Base-by-base conservation (phyloP, 73 alveolate species). In the Stentor roeselii region DNA sequence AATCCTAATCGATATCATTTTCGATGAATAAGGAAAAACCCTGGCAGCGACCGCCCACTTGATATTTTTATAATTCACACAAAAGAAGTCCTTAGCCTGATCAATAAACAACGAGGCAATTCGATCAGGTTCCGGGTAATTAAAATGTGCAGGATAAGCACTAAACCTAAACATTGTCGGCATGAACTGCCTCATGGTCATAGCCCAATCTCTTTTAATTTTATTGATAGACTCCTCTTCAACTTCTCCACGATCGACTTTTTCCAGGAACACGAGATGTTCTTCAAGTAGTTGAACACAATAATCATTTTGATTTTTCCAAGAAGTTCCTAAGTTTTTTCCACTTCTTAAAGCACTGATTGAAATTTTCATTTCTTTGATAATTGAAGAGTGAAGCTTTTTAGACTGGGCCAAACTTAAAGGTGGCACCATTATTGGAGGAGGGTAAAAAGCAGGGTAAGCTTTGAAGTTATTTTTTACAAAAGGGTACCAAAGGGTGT, bases 401-500 rank as follows among this genome's bases (percentile, higher is more conserved):
- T 61, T 83, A 3, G 90, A 32, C 39, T 21, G 60, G 3, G 6
- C 42, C 36, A 3, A 35, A 15, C 30, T 41, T 36, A 42, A 41
- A 3, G 92, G 86, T 39, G 50, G 60, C 0, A 61, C 87, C 76
- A 89, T 3, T 2, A 83, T 83, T 35, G 78, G 88, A 30, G 95
- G 88, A 40, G 90, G 89, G 84, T 86, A 89, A 74, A 86, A 89
- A 14, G 92, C 82, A 32, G 36, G 34, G 59, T 86, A 86, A 14
- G 89, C 76, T 2, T 78, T 86, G 14, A 21, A 40, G 38, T 61
- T 21, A 40, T 82, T 90, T 3, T 83, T 60, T 6, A 90, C 39
- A 15, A 87, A 74, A 3, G 97, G 97, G 2, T 75, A 76, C 95
- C 97, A 92, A 42, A 90, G 74, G 41, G 60, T 77, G 41, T 90